Conservation (phyloP, 805 yeast species). For the Teunomyces cretensis region DNA sequence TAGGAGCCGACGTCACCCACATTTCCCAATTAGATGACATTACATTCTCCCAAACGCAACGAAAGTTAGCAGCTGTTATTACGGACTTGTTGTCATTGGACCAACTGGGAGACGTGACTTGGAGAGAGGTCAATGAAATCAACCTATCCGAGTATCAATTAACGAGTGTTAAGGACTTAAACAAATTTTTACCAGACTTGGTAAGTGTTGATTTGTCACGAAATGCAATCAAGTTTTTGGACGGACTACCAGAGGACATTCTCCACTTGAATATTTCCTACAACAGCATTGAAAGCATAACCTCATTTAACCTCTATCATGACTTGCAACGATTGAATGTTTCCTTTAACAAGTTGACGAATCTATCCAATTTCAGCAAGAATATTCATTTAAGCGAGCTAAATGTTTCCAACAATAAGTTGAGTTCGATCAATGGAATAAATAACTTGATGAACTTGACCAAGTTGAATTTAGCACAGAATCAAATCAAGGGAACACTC, state of each 20-base stretch:
- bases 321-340: slow-evolving; percentile 46
- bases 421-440: slow-evolving; percentile 38
- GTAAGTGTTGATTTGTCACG: slow-evolving; percentile 37
- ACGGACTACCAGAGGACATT: slow-evolving; percentile 44
- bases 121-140: slow-evolving; percentile 44
- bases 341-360: slow-evolving; percentile 35
- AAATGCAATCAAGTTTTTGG: slow-evolving; percentile 43
- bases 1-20: slow-evolving; percentile 37
- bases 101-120: slow-evolving; percentile 33
- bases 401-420: slow-evolving; percentile 34
- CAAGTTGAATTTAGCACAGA: slow-evolving; percentile 41
- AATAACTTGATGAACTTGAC: slow-evolving; percentile 38
- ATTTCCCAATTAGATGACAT: slow-evolving; percentile 42
- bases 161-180: slow-evolving; percentile 43
- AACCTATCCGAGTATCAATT: slow-evolving; percentile 33
- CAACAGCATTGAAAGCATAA: slow-evolving; percentile 40
- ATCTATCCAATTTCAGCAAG: slow-evolving; percentile 33
- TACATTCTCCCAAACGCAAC: slow-evolving; percentile 49
- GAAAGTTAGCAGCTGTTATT: slow-evolving; percentile 43
- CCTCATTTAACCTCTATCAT: slow-evolving; percentile 39
- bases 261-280: slow-evolving; percentile 38
- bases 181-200: slow-evolving; percentile 45
- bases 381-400: slow-evolving; percentile 46
- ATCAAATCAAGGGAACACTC: slow-evolving; percentile 37
- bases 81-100: slow-evolving; percentile 41